Percentiles rank a stretch among this genome's conserved stretches.
These are phyloP conservation scores for Jatropha multifida DNA, from an alignment of 441 rosid genomes.

Conservation along the genomic window DNA sequence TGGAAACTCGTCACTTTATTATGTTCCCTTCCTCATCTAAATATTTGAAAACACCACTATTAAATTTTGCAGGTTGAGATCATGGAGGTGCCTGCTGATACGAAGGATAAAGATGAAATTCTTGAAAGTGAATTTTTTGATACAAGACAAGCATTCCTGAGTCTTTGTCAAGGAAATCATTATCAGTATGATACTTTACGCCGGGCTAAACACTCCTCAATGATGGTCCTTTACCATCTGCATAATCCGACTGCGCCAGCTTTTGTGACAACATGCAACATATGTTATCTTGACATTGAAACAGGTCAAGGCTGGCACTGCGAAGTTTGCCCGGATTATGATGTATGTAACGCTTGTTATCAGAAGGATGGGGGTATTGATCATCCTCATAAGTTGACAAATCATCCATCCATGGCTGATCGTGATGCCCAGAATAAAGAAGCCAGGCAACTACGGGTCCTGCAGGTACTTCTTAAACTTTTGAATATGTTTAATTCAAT, in stretches of 20 bases:
- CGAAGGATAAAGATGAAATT: constrained; percentile 95
- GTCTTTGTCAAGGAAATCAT: constrained; percentile 99
- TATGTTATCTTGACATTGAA: constrained; percentile 94
- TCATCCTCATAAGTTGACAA: constrained; percentile 98
- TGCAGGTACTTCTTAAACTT: constrained; percentile 56
- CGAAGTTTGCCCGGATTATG: constrained; percentile 98
- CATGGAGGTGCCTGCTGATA: constrained; percentile 69
- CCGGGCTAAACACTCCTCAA: constrained; percentile 98
- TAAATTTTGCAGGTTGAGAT: constrained; percentile 65
- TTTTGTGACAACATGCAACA: constrained; percentile 86
- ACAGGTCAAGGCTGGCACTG: constrained; percentile 99
- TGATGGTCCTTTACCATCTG: constrained; percentile 99
- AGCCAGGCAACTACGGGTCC: constrained; percentile 87
- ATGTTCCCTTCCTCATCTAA: neutral
- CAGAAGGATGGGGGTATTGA: constrained; percentile 85
- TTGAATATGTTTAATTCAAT: neutral
- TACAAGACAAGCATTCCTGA: constrained; percentile 97
- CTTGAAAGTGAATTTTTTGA: constrained; percentile 99
- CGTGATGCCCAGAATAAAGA: constrained; percentile 99
- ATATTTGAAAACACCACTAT: constrained; percentile 24
- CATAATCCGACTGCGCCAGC: constrained; percentile 99
- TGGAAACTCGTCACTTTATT: neutral
- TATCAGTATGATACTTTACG: constrained; percentile 98
- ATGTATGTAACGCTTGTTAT: constrained; percentile 90
- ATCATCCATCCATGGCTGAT: constrained; percentile 90